A percentile compares a stretch with the other conserved stretches of the same genome.
phyloP scores from a whole-genome alignment of 2,329 filamentous ascomycete species.

The Botrytis fabae region DNA sequence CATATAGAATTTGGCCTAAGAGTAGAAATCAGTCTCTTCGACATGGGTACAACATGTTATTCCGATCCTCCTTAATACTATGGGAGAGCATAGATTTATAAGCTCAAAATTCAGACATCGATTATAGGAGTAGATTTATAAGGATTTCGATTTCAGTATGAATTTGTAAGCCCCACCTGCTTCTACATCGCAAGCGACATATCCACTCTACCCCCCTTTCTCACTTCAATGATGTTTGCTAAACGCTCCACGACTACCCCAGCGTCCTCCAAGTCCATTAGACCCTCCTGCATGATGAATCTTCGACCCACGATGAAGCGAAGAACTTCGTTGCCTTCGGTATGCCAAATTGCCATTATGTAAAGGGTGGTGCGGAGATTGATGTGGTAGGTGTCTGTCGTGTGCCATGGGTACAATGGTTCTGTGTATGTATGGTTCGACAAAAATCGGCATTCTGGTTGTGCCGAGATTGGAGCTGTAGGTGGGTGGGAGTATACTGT shows the following conservation, averaged over 20 bases:
- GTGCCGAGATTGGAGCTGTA: background rate
- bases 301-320: background rate
- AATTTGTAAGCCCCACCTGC: background rate
- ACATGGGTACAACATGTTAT: background rate
- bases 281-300: background rate
- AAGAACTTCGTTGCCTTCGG: no score
- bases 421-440: background rate
- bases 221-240: background rate
- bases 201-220: background rate
- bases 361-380: background rate
- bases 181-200: background rate
- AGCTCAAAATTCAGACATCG: background rate
- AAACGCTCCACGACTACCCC: background rate
- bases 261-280: background rate
- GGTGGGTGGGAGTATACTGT: background rate
- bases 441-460: background rate
- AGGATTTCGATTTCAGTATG: background rate
- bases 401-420: background rate
- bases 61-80: background rate
- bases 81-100: no score
- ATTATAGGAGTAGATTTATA: background rate
- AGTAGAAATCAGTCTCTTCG: fast-evolving
- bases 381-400: background rate
- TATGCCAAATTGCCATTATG: background rate
- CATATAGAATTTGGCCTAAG: background rate